phyloP scores from a whole-genome alignment of 306 rosid genomes.

The Pachyrhizus erosus region DNA sequence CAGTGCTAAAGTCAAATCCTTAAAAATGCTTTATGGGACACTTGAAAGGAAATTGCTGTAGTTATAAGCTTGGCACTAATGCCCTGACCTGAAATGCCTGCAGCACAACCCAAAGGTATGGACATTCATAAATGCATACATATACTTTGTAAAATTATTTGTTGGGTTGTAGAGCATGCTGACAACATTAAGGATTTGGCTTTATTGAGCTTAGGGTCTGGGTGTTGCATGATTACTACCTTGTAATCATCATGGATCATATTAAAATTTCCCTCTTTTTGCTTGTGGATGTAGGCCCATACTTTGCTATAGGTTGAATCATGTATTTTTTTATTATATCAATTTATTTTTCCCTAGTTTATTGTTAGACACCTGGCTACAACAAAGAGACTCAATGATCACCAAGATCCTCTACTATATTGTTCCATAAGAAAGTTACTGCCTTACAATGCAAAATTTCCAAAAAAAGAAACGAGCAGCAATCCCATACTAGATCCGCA shows the following conservation, averaged over 20 bases:
- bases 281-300: constrained; percentile 7
- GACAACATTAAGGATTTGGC: constrained; percentile 5
- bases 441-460: constrained; percentile 1
- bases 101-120: constrained; percentile 9
- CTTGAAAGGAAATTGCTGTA: constrained; percentile 2
- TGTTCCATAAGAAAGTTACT: constrained; percentile 18
- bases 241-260: background rate
- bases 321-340: background rate
- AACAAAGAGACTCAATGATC: background rate
- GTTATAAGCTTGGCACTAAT: constrained; percentile 8
- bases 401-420: constrained; percentile 13
- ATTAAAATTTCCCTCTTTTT: background rate
- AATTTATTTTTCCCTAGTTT: background rate
- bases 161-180: constrained; percentile 5
- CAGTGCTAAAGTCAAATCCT: background rate
- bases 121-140: background rate
- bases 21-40: background rate
- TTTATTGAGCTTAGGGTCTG: constrained; percentile 28
- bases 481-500: background rate
- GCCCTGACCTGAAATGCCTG: constrained; percentile 22
- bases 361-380: background rate
- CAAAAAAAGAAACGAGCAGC: constrained; percentile 12
- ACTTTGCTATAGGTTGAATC: constrained; percentile 10
- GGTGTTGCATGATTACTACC: background rate
- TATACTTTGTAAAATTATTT: constrained; percentile 15